A percentile compares a stretch with the other conserved stretches of the same genome.
phyloP scores from a whole-genome alignment of 2,329 filamentous ascomycete species.

The Hypoxylon sp. region DNA sequence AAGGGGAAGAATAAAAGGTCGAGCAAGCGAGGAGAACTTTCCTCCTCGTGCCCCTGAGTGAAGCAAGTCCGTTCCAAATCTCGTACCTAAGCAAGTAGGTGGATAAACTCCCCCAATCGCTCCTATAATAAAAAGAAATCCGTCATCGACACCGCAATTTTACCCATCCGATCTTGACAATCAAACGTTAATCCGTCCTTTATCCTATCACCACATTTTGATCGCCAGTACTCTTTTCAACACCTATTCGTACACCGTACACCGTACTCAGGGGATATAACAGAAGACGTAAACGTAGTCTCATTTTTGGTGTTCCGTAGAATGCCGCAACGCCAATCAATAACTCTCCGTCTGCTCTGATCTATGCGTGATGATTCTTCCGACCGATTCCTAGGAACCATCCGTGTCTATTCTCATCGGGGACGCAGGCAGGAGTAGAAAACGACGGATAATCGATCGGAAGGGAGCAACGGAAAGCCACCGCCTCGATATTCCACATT shows the following conservation, averaged over 20 bases:
- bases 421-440: conserved; percentile 4
- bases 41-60: conserved; percentile 24
- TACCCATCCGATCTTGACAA: conserved; percentile 20
- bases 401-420: conserved; percentile 1
- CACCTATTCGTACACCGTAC: conserved; percentile 46
- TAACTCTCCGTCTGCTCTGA: conserved; percentile 9
- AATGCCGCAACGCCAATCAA: conserved; percentile 40
- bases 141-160: conserved; percentile 15
- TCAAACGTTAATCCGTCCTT: conserved; percentile 29
- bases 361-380: conserved; percentile 27
- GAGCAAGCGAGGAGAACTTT: conserved; percentile 12
- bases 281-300: conserved; percentile 39
- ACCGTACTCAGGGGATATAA: conserved; percentile 20
- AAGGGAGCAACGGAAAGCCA: conserved; percentile 15
- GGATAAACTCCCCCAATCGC: conserved; percentile 4
- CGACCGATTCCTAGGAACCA: background rate
- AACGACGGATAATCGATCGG: conserved; percentile 8
- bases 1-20: conserved; percentile 4
- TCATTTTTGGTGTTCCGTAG: conserved; percentile 38
- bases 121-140: conserved; percentile 24
- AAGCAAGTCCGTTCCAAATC: conserved; percentile 23
- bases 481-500: conserved; percentile 15
- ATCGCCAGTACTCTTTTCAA: conserved; percentile 34
- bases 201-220: conserved; percentile 36
- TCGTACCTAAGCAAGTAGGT: conserved; percentile 17